Base-by-base conservation (phyloP, 345 rosid species). In the Combretum micranthum region DNA sequence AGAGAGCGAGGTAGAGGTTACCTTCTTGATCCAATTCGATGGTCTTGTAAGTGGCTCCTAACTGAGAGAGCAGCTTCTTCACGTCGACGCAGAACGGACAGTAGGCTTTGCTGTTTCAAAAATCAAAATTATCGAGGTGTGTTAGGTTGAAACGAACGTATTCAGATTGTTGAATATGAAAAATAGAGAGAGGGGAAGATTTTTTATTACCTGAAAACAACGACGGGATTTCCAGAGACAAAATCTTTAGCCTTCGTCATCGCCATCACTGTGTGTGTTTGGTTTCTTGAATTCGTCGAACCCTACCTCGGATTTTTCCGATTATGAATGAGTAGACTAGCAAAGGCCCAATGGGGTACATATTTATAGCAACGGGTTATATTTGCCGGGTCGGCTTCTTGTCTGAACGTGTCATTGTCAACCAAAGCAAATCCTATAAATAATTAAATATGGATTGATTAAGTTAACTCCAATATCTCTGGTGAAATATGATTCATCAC, bases 1-100 rank as follows among this genome's bases (percentile, higher is more conserved):
- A 7, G 17, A 18, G 4, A 4, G 18, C 8, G 1, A 6, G 20
- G 3, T 3, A 39, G 5, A 3, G 67, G 76, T 71, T 57, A 88
- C 96, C 51, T 70, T 83, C 94, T 19, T 50, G 57, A 57, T 88
- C 84, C 73, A 88, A 65, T 64, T 88, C 96, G 53, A 80, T 7
- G 39, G 65, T 71, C 62, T 77, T 72, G 71, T 64, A 86, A 17
- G 65, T 66, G 39, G 75, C 94, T 25, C 83, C 80, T 50, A 88
- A 4, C 45, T 77, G 67, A 17, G 83, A 55, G 54, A 88, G 65
- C 47, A 88, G 83, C 72, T 86, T 39, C 86, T 83, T 88, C 67
- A 86, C 89, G 14, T 20, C 48, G 22, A 56, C 68, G 59, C 96
- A 88, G 72, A 17, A 88, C 0, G 94, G 94, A 17, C 96, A 88